A percentile compares a stretch with the other conserved stretches of the same genome.
Evolutionary conservation across 805 yeast species (phyloP).

Genomic region (Barnettozyma sucrosica): DNA sequence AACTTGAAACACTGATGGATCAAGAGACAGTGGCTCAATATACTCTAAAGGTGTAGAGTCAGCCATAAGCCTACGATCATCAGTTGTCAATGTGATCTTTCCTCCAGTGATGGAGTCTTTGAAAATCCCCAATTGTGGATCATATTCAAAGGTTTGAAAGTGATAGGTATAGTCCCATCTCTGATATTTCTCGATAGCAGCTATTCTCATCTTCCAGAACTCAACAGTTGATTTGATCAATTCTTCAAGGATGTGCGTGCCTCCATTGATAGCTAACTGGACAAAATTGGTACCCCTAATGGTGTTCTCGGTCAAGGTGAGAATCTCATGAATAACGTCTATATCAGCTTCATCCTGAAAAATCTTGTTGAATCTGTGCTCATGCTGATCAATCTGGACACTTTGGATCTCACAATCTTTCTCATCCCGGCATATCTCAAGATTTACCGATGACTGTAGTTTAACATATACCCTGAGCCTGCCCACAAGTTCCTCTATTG

Average conservation of each 20-base stretch:
- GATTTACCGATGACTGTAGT: not conserved
- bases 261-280: not conserved
- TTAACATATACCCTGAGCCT: slow-evolving; percentile 26
- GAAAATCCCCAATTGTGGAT: not conserved
- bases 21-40: not conserved
- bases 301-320: slow-evolving; percentile 9
- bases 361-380: slow-evolving; percentile 11
- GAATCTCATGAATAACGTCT: slow-evolving; percentile 5
- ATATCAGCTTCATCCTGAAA: slow-evolving; percentile 2
- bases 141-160: slow-evolving; percentile 1
- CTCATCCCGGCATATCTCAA: not conserved
- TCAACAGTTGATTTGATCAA: not conserved
- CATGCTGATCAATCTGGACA: not conserved
- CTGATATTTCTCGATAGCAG: slow-evolving; percentile 1
- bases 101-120: not conserved
- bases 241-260: not conserved
- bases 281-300: slow-evolving; percentile 9
- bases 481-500: slow-evolving; percentile 37
- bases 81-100: not conserved
- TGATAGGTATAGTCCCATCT: not conserved
- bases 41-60: not conserved
- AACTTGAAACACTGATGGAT: not conserved
- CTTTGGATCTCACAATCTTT: slow-evolving; percentile 1
- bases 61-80: not conserved
- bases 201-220: slow-evolving; percentile 1